phyloP scores from a whole-genome alignment of 768 basidiomycete genomes.

The Tulasnella sp. region DNA sequence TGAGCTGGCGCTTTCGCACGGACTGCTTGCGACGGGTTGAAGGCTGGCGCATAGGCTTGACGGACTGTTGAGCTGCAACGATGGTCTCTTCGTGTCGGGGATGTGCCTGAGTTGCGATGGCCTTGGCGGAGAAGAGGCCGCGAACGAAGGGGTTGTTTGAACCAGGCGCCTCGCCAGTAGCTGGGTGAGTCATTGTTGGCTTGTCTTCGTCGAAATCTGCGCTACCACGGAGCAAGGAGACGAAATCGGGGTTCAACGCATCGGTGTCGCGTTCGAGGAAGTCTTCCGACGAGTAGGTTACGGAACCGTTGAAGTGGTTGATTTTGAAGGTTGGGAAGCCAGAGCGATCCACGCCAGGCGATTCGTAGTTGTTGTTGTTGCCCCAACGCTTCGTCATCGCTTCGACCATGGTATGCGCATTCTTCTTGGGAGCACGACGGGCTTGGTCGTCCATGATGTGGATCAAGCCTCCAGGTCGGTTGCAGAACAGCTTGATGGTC shows the following conservation, averaged over 20 bases:
- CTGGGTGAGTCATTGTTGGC: neutral
- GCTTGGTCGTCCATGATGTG: constrained; percentile 99
- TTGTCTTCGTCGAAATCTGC: constrained; percentile 12
- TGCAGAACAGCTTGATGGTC: constrained; percentile 79
- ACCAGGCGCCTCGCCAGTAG: constrained; percentile 55
- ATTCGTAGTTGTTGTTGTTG: constrained; percentile 88
- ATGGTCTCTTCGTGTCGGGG: constrained; percentile 93
- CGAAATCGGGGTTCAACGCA: constrained; percentile 87
- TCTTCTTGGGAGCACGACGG: constrained; percentile 79
- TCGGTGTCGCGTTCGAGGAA: constrained; percentile 89
- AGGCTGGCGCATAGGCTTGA: constrained; percentile 91
- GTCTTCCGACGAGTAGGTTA: constrained; percentile 85
- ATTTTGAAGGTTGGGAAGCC: constrained; percentile 86
- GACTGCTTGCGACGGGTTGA: constrained; percentile 80
- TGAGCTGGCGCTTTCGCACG: constrained; percentile 55
- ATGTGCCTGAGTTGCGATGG: constrained; percentile 88
- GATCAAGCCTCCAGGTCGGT: constrained; percentile 83
- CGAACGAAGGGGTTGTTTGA: constrained; percentile 90
- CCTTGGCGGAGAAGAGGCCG: constrained; percentile 79
- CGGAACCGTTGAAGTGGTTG: constrained; percentile 85
- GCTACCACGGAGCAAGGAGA: constrained; percentile 73
- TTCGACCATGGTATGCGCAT: constrained; percentile 89
- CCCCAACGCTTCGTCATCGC: constrained; percentile 93
- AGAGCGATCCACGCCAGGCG: constrained; percentile 65
- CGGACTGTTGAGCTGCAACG: constrained; percentile 86